Percentiles rank a stretch among this genome's conserved stretches.
Evolutionary conservation across 2,329 filamentous ascomycete genomes (phyloP).

Genomic region (Xylaria sp.): DNA sequence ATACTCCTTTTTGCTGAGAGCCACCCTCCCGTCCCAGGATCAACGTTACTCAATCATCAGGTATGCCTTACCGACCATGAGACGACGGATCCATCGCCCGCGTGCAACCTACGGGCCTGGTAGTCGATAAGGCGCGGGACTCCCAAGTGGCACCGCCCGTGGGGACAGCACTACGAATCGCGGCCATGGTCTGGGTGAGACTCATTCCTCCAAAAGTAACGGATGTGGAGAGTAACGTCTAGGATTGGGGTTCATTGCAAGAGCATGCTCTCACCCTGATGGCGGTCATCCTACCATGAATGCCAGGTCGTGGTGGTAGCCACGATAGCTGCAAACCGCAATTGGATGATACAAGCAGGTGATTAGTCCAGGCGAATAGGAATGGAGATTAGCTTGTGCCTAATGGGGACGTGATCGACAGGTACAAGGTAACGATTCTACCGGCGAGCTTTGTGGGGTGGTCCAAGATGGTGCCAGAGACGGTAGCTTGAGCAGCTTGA

Average conservation of each 20-base stretch:
- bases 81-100: constrained; percentile 36
- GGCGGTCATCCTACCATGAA: constrained; percentile 34
- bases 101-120: constrained; percentile 41
- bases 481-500: background rate
- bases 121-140: constrained; percentile 22
- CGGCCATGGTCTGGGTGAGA: constrained; percentile 18
- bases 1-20: constrained; percentile 16
- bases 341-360: constrained; percentile 44
- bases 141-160: constrained; percentile 21
- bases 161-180: constrained; percentile 22
- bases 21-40: constrained; percentile 32
- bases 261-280: constrained; percentile 22
- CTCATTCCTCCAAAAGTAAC: constrained; percentile 19
- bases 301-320: constrained; percentile 27
- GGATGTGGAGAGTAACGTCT: constrained; percentile 30
- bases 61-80: constrained; percentile 41
- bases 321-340: constrained; percentile 35
- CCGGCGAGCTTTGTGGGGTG: constrained; percentile 9
- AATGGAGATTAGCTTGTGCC: constrained; percentile 25
- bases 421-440: constrained; percentile 29
- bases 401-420: constrained; percentile 37
- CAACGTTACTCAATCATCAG: constrained; percentile 45
- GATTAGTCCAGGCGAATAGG: constrained; percentile 36
- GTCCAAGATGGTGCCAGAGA: background rate
- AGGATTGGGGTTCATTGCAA: constrained; percentile 31